phyloP scores from a whole-genome alignment of 495 filamentous ascomycete species.

The Neurospora terricola region DNA sequence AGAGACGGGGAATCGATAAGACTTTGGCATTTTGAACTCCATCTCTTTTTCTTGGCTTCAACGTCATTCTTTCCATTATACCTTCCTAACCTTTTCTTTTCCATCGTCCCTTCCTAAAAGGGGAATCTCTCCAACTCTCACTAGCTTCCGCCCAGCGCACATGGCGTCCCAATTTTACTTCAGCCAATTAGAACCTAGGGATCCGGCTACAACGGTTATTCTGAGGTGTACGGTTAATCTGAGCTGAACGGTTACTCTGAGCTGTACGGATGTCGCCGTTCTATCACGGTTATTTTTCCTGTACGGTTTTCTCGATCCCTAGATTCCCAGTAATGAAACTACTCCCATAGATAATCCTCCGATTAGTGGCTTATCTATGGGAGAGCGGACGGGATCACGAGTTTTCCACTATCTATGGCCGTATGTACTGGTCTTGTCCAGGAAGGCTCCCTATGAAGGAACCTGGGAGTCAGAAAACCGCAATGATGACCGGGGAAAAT shows the following conservation, averaged over 20 bases:
- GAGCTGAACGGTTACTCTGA: no score
- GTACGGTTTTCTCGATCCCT: no score
- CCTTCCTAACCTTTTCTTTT: not conserved
- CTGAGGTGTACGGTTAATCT: no score
- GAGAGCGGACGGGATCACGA: conserved; percentile 38
- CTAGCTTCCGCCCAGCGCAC: not conserved
- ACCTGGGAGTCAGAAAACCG: not conserved
- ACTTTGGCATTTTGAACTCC: not conserved
- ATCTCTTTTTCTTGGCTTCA: not conserved
- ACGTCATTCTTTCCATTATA: not conserved
- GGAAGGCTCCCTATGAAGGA: no score
- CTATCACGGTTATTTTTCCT: no score
- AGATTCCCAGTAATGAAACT: not conserved
- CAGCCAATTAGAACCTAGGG: not conserved
- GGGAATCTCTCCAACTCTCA: not conserved
- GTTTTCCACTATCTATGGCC: conserved; percentile 2
- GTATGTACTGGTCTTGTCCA: no score
- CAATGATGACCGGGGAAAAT: not conserved
- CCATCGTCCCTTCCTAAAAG: not conserved
- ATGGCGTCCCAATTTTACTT: not conserved
- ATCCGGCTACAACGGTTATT: no score
- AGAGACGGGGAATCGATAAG: not conserved
- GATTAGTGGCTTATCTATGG: conserved; percentile 23
- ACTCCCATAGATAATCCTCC: not conserved
- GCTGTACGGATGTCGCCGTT: no score